Evolutionary conservation across 805 yeast genomes (phyloP).

Genomic region (Scheffersomyces amazonensis): DNA sequence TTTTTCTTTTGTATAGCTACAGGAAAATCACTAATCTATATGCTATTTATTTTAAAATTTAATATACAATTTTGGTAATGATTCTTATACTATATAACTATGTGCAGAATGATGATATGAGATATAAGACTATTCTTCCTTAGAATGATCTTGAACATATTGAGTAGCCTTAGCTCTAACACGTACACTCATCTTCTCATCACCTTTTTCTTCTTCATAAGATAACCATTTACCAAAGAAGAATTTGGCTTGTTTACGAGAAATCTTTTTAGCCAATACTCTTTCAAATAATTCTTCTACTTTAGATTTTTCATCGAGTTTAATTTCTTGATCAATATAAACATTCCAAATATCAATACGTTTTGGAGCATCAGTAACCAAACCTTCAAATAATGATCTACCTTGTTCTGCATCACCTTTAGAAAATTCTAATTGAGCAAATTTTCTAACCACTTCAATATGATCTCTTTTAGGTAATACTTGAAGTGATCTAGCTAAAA

Average conservation of each 20-base stretch:
- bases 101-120: not conserved
- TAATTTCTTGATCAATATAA: slow-evolving; percentile 90
- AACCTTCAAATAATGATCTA: slow-evolving; percentile 90
- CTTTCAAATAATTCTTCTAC: slow-evolving; percentile 83
- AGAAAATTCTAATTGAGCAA: slow-evolving; percentile 82
- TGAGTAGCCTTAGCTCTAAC: slow-evolving; percentile 91
- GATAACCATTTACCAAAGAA: slow-evolving; percentile 91
- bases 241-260: slow-evolving; percentile 88
- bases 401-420: slow-evolving; percentile 95
- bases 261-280: slow-evolving; percentile 61
- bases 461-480: slow-evolving; percentile 69
- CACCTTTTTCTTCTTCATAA: slow-evolving; percentile 68
- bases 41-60: too few relatives aligned
- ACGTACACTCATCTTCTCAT: slow-evolving; percentile 69
- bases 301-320: slow-evolving; percentile 59
- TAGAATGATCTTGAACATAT: slow-evolving; percentile 44
- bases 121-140: slow-evolving; percentile 3
- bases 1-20: too few relatives aligned
- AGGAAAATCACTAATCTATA: too few relatives aligned
- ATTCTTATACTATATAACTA: too few relatives aligned
- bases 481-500: slow-evolving; percentile 73
- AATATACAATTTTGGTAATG: too few relatives aligned
- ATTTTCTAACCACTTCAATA: slow-evolving; percentile 78
- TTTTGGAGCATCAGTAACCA: slow-evolving; percentile 85
- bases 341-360: slow-evolving; percentile 94